Conservation (phyloP, 352 stramenopile species). For the Aphanomyces cochlioides region DNA sequence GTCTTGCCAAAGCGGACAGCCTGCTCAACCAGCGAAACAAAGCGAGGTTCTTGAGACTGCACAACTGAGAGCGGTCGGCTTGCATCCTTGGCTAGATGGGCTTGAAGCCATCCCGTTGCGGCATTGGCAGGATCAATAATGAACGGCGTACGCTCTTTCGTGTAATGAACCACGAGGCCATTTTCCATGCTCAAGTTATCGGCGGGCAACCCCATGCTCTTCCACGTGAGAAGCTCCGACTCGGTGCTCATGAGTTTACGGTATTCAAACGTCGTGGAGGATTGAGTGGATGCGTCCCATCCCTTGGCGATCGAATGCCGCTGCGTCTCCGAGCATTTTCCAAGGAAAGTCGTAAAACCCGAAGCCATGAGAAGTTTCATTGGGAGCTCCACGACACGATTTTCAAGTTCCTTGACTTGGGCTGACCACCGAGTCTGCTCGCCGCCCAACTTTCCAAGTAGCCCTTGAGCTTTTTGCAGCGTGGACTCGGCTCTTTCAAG, state of each 20-base stretch:
- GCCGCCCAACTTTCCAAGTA: slow-evolving; percentile 88
- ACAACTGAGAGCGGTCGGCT: slow-evolving; percentile 85
- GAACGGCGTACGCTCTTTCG: slow-evolving; percentile 82
- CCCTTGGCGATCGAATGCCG: slow-evolving; percentile 64
- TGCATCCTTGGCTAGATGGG: slow-evolving; percentile 80
- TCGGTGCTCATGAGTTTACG: slow-evolving; percentile 88
- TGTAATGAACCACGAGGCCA: slow-evolving; percentile 84
- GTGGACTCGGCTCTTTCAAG: slow-evolving; percentile 86
- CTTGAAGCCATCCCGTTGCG: slow-evolving; percentile 85
- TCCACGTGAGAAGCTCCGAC: slow-evolving; percentile 92
- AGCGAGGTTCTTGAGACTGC: slow-evolving; percentile 78
- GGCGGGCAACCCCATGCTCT: slow-evolving; percentile 84
- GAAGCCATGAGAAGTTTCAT: slow-evolving; percentile 88
- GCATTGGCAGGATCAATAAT: slow-evolving; percentile 93
- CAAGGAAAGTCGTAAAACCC: slow-evolving; percentile 93
- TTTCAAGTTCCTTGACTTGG: slow-evolving; percentile 83
- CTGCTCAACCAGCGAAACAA: slow-evolving; percentile 91
- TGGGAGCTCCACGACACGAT: slow-evolving; percentile 74
- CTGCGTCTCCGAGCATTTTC: slow-evolving; percentile 85
- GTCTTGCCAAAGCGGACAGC: slow-evolving; percentile 96
- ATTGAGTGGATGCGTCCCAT: slow-evolving; percentile 75
- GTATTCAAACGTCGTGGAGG: slow-evolving; percentile 63
- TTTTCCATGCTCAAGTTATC: slow-evolving; percentile 95
- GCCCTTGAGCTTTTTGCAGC: slow-evolving; percentile 87
- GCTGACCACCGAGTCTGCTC: slow-evolving; percentile 90